Evolutionary conservation across 2,329 filamentous ascomycete species (phyloP).

Genomic region (Neonectria coccinea): DNA sequence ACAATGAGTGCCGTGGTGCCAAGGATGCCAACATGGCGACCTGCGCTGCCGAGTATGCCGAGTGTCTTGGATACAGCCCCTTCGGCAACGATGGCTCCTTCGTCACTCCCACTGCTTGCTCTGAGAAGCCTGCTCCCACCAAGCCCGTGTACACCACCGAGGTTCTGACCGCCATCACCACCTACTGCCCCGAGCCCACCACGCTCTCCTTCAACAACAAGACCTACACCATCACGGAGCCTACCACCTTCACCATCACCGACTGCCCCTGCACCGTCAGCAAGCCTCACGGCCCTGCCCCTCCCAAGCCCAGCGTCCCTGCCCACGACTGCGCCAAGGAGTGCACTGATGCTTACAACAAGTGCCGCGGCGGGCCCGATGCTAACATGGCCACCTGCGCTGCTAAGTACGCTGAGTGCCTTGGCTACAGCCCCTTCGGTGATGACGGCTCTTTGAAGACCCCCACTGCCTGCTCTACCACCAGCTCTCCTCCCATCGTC

Average conservation of each 20-base stretch:
- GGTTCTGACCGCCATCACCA: slow-evolving; percentile 72
- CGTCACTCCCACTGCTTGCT: slow-evolving; percentile 37
- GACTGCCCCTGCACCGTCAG: slow-evolving; percentile 8
- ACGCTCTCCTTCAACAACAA: slow-evolving; percentile 4
- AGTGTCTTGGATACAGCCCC: slow-evolving; percentile 44
- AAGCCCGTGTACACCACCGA: slow-evolving; percentile 65
- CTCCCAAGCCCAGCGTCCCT: slow-evolving; percentile 5
- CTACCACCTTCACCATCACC: slow-evolving; percentile 9
- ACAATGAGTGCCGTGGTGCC: slow-evolving; percentile 35
- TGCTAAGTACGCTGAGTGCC: slow-evolving; percentile 40
- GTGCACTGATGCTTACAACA: slow-evolving; percentile 31
- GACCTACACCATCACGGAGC: slow-evolving; percentile 27
- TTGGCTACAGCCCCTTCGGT: slow-evolving; percentile 44
- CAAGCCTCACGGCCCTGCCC: background rate
- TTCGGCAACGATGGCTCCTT: slow-evolving; percentile 30
- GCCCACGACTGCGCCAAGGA: slow-evolving; percentile 34
- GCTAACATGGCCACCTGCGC: slow-evolving; percentile 43
- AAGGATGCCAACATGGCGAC: slow-evolving; percentile 37
- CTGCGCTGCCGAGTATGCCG: slow-evolving; percentile 43
- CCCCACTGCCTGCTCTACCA: slow-evolving; percentile 37
- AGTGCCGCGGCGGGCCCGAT: slow-evolving; percentile 29
- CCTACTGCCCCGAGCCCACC: slow-evolving; percentile 73
- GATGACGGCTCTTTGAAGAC: slow-evolving; percentile 21
- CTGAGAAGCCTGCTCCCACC: slow-evolving; percentile 6
- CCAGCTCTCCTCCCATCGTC: background rate